Percentiles rank a stretch among this genome's conserved stretches.
These are phyloP conservation scores for Pseudogymnoascus sp. DNA, from an alignment of 2,329 filamentous ascomycete species.

Conservation along the genomic window DNA sequence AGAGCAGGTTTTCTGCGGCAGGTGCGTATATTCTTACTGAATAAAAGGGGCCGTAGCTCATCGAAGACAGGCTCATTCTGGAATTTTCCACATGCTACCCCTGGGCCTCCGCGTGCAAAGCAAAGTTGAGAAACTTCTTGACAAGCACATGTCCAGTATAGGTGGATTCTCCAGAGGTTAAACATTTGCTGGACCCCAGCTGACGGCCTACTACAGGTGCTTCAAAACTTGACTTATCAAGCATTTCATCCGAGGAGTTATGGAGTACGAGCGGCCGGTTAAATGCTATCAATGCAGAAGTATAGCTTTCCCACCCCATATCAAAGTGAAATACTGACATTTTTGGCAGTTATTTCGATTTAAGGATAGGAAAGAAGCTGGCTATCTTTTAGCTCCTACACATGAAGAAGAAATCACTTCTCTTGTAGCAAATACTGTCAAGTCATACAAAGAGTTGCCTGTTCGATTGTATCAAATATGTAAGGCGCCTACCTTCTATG, in stretches of 20 bases:
- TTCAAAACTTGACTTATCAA: slow-evolving; percentile 73
- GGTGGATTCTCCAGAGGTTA: slow-evolving; percentile 38
- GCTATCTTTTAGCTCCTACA: slow-evolving; percentile 77
- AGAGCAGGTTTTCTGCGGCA: slow-evolving; percentile 67
- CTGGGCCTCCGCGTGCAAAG: slow-evolving; percentile 79
- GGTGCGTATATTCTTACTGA: slow-evolving; percentile 34
- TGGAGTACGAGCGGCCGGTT: slow-evolving; percentile 81
- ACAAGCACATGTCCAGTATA: slow-evolving; percentile 76
- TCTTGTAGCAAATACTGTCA: slow-evolving; percentile 62
- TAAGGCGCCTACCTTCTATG: slow-evolving; percentile 32
- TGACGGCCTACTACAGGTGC: slow-evolving; percentile 46
- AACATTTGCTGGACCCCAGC: neutral
- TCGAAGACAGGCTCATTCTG: slow-evolving; percentile 60
- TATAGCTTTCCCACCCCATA: slow-evolving; percentile 29
- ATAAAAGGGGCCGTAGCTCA: neutral
- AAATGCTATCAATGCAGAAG: slow-evolving; percentile 63
- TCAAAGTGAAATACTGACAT: slow-evolving; percentile 9
- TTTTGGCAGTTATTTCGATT: slow-evolving; percentile 65
- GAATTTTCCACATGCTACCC: slow-evolving; percentile 86
- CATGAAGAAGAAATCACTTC: slow-evolving; percentile 95
- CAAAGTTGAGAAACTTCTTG: slow-evolving; percentile 77
- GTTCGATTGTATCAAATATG: slow-evolving; percentile 85
- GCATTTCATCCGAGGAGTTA: slow-evolving; percentile 73
- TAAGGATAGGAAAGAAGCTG: slow-evolving; percentile 64
- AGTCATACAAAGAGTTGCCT: slow-evolving; percentile 80